Percentiles rank a stretch among this genome's conserved stretches.
Evolutionary conservation across 306 rosid genomes (phyloP).

Genomic region (Castanopsis chinensis): DNA sequence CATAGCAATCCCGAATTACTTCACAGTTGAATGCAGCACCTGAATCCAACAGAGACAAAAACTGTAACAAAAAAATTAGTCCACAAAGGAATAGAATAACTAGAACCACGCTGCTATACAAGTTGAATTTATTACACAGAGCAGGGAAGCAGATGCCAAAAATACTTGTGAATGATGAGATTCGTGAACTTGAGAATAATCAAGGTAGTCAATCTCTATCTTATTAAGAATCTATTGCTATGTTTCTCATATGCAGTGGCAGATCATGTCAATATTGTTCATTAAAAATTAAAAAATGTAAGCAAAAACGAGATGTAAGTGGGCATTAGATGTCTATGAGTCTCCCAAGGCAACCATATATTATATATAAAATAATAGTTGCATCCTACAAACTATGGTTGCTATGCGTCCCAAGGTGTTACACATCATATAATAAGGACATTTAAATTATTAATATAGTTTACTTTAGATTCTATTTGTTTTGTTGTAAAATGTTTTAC

Average conservation of each 20-base stretch:
- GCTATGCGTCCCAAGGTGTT: too few relatives aligned
- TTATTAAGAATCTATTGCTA: not conserved
- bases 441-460: too few relatives aligned
- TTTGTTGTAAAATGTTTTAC: too few relatives aligned
- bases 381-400: too few relatives aligned
- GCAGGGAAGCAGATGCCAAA: not conserved
- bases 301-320: not conserved
- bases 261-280: not conserved
- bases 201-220: not conserved
- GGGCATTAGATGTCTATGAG: not conserved
- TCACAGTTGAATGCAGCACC: slow-evolving; percentile 90
- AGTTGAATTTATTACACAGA: not conserved
- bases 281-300: not conserved
- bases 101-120: not conserved
- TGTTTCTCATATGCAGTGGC: not conserved
- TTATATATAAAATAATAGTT: too few relatives aligned
- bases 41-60: slow-evolving; percentile 84
- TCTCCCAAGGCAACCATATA: not conserved
- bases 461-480: too few relatives aligned
- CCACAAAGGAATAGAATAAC: not conserved
- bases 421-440: too few relatives aligned
- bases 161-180: not conserved
- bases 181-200: not conserved
- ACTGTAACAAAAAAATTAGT: slow-evolving; percentile 49
- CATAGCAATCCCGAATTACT: slow-evolving; percentile 93